These are phyloP conservation scores for Tolypocladium tropicale DNA, from an alignment of 2,329 filamentous ascomycete genomes.

Conservation along the genomic window DNA sequence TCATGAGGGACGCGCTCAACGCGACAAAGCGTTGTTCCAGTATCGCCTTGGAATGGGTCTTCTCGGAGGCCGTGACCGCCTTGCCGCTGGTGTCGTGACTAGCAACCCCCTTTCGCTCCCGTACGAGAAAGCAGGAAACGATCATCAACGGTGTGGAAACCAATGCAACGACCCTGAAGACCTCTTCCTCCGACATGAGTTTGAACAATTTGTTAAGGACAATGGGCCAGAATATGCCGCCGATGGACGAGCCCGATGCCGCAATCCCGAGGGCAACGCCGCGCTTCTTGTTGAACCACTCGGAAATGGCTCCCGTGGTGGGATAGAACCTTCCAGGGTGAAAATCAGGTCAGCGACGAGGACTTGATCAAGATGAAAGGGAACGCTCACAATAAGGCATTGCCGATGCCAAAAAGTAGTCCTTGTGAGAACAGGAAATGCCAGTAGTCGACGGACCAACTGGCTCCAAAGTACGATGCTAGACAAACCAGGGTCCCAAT, in stretches of 20 bases:
- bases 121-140: conserved; percentile 16
- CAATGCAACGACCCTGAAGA: conserved; percentile 10
- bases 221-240: conserved; percentile 20
- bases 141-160: conserved; percentile 15
- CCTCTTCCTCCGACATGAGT: conserved; percentile 4
- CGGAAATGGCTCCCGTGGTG: conserved; percentile 15
- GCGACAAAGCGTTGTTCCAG: conserved; percentile 12
- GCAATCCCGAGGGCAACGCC: conserved; percentile 20
- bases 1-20: conserved; percentile 11
- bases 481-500: conserved; percentile 24
- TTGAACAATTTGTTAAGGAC: conserved; percentile 10
- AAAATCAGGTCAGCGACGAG: neutral
- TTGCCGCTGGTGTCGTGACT: conserved; percentile 7
- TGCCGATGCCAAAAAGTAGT: conserved; percentile 28
- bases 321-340: conserved; percentile 17
- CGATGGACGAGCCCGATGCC: conserved; percentile 19
- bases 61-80: conserved; percentile 3
- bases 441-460: conserved; percentile 21
- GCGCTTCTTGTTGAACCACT: conserved; percentile 20
- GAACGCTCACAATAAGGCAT: conserved; percentile 19
- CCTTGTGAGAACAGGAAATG: conserved; percentile 30
- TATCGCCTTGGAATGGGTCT: conserved; percentile 15
- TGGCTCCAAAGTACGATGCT: conserved; percentile 25
- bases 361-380: neutral
- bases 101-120: conserved; percentile 10